Base-by-base conservation (phyloP, 352 stramenopile species). In the Pythium oligandrum region DNA sequence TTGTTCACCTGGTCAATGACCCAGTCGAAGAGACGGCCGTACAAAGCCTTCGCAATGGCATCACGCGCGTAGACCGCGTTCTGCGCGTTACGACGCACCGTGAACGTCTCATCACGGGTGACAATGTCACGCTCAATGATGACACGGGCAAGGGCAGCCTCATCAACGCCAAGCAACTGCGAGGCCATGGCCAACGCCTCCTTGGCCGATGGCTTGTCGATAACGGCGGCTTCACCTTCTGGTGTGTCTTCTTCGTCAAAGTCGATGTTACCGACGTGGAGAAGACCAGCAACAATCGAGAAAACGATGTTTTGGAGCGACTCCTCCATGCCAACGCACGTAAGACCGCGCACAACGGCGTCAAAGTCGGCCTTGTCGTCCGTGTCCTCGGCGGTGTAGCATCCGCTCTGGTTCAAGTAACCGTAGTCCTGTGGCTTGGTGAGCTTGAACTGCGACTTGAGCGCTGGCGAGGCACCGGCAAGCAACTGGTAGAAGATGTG, bases 241-340 rank as follows among this genome's bases (percentile, higher is more conserved):
- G 83, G 61, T 26, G 83, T 88, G 51, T 96, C 86, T 63, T 94
- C 84, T 51, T 95, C 84, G 40, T 97, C 83, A 63, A 98, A 98
- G 10, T 95, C 73, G 36, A 99, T 83, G 75, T 99, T 98, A 48
- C 96, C 96, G 38, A 99, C 78, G 71, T 99, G 96, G 43, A 99
- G 65, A 37, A 99, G 77, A 53, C 89, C 95, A 0, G 93, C 94
- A 54, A 97, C 76, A 45, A 98, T 83, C 32, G 73, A 84, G 70
- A 98, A 97, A 4, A 99, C 87, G 10, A 76, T 59, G 39, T 91
- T 72, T 59, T 93, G 80, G 53, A 86, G 64, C 40, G 60, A 44
- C 4, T 81, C 68, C 48, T 80, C 57, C 44, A 96, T 88, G 57
- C 87, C 83, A 26, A 95, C 84, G 55, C 80, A 95, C 52, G 55